Evolutionary conservation across 2,329 filamentous ascomycete species (phyloP).

Genomic region (Samsoniella hepiali): DNA sequence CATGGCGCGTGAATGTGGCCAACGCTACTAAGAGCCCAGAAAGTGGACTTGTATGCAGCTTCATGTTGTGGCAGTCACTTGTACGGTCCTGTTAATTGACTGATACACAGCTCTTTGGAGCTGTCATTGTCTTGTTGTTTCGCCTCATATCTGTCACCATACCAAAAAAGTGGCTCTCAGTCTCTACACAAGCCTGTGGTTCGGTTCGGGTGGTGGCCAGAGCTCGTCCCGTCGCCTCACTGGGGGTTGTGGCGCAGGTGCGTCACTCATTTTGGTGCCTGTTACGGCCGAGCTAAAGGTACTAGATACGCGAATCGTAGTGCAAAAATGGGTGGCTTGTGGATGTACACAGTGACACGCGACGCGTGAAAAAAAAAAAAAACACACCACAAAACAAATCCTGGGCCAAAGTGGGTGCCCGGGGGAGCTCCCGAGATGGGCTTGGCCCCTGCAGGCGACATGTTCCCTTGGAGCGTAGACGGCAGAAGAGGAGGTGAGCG

Average conservation of each 20-base stretch:
- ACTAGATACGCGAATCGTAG: background rate
- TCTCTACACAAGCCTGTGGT: background rate
- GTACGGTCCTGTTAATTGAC: background rate
- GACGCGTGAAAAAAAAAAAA: conserved; percentile 7
- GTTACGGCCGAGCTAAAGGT: background rate
- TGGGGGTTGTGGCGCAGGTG: conserved; percentile 1
- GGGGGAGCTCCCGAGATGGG: conserved; percentile 19
- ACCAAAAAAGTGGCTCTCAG: background rate
- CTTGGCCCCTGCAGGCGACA: conserved; percentile 9
- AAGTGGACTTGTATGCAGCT: background rate
- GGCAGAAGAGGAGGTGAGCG: background rate
- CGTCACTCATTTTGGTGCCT: background rate
- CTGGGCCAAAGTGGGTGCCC: conserved; percentile 4
- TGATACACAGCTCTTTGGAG: background rate
- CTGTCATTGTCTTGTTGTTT: background rate
- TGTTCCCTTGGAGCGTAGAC: background rate
- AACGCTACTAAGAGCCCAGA: conserved; percentile 12
- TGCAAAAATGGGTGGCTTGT: background rate
- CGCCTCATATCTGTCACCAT: background rate
- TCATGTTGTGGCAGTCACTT: background rate
- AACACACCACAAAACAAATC: conserved; percentile 6
- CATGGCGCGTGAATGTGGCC: conserved; percentile 19
- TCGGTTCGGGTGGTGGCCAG: background rate
- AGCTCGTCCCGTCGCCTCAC: background rate
- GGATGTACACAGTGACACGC: conserved; percentile 15